Conservation (phyloP, 73 alveolate genomes). For the Symbiodinium pilosum region DNA sequence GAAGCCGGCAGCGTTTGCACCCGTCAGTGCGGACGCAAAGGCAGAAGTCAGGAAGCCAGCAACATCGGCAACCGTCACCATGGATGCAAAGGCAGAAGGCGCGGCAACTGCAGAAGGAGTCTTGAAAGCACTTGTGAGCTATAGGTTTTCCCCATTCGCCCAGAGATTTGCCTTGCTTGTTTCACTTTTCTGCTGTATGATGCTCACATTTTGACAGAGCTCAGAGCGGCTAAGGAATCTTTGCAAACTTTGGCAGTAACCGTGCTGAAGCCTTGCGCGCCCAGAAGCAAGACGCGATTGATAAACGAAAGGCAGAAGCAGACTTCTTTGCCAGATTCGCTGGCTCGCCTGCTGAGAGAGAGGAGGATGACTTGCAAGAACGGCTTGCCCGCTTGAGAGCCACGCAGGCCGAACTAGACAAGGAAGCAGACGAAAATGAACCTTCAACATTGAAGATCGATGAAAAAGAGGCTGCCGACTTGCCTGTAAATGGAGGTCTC, state of each 20-base stretch:
- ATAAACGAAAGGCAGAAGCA: background rate
- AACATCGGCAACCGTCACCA: background rate
- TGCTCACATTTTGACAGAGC: no score
- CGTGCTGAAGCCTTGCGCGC: background rate
- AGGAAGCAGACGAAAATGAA: background rate
- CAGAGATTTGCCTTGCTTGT: no score
- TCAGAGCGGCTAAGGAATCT: background rate
- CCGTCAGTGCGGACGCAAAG: background rate
- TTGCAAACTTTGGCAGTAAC: background rate
- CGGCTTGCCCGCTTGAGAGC: background rate
- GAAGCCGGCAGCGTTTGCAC: background rate
- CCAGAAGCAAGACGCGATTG: background rate
- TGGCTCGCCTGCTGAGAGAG: background rate
- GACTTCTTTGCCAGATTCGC: background rate
- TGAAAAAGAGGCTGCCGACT: background rate
- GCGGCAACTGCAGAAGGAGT: slow-evolving; percentile 3
- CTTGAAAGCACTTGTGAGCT: background rate
- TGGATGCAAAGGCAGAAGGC: background rate
- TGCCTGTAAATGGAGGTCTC: background rate
- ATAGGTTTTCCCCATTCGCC: no score
- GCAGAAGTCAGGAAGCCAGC: no score
- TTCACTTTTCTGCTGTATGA: no score
- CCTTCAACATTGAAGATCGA: background rate
- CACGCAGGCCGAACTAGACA: background rate
- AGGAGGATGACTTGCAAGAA: background rate